Evolutionary conservation across 305 asterid species (phyloP).

Genomic region (Lippia alba): DNA sequence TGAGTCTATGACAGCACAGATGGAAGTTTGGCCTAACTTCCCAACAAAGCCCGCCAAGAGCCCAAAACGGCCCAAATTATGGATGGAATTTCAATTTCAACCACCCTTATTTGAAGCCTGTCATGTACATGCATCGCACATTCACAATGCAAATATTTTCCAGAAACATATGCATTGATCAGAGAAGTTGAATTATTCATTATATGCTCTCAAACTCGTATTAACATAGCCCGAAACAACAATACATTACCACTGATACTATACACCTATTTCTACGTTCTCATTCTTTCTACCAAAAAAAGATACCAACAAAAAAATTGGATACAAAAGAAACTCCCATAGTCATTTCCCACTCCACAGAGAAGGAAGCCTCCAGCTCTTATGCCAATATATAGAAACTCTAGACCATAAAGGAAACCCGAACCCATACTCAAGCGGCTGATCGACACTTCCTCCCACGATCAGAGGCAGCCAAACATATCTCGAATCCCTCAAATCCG

Average conservation of each 20-base stretch:
- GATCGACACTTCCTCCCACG: slow-evolving; percentile 83
- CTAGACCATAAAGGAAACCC: slow-evolving; percentile 95
- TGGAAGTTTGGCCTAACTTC: too few species aligned
- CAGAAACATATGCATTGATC: neutral
- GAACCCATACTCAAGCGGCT: slow-evolving; percentile 73
- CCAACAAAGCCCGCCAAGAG: too few species aligned
- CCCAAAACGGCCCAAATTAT: too few species aligned
- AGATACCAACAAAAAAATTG: neutral
- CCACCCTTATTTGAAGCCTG: too few species aligned
- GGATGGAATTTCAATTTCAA: too few species aligned
- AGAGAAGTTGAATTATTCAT: neutral
- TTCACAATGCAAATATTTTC: neutral
- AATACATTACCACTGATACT: neutral
- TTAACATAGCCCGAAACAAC: neutral
- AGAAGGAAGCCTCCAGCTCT: slow-evolving; percentile 86
- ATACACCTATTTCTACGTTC: neutral
- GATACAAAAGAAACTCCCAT: slow-evolving; percentile 5
- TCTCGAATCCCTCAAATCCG: slow-evolving; percentile 88
- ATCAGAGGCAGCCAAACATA: slow-evolving; percentile 88
- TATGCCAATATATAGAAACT: slow-evolving; percentile 92
- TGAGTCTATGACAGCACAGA: too few species aligned
- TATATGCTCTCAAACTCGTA: neutral
- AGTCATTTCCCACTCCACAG: slow-evolving; percentile 44
- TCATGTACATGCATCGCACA: too few species aligned
- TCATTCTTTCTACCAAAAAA: neutral